Evolutionary conservation across 768 basidiomycete species (phyloP), one percentile per base, ranked within the genome.

Genomic region (Crucibulum laeve): DNA sequence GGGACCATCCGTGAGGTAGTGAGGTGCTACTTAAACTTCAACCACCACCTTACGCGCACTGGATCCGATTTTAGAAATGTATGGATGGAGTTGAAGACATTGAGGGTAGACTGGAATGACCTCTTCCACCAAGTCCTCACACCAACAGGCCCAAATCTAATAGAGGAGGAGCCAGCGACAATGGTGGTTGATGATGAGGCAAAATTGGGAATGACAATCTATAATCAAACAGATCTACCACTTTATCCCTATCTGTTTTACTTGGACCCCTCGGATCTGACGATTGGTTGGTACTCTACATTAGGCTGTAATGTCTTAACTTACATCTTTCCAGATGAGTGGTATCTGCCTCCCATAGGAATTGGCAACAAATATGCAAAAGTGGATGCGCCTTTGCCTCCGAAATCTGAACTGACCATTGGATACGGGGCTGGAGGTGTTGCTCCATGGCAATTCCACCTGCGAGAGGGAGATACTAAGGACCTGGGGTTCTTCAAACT

Each of bases 401-500:
- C 60, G 1, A 47, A 53, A 18, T 56, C 54, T 15, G 35, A 57
- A 51, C 43, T 62, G n/a, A 53, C 65, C 1, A 59, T 75, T 10
- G 75, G 74, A 4, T 71, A 72, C 44, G 71, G 70, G 0, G 51
- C 62, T 6, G 63, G 60, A 19, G 67, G 65, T 32, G 52, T 49
- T 4, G 22, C 51, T 0, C 67, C 69, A 4, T 63, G 59, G 55
- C 30, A 46, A 5, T 73, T 67, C 44, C 25, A 45, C 23, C 44
- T 74, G n/a, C 48, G 53, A 3, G 45, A 57, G 1, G 59, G 53
- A 3, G 57, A 68, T 32, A 47, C 53, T 4, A 43, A 61, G 24
- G 71, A 75, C 39, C 55, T 75, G 1, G 68, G 71, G 4, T 70
- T 66, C 43, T 60, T 76, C 40, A 73, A 71, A 43, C 47, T 75